phyloP scores from a whole-genome alignment of 2,329 filamentous ascomycete species.

The Stachybotrys echinatus region DNA sequence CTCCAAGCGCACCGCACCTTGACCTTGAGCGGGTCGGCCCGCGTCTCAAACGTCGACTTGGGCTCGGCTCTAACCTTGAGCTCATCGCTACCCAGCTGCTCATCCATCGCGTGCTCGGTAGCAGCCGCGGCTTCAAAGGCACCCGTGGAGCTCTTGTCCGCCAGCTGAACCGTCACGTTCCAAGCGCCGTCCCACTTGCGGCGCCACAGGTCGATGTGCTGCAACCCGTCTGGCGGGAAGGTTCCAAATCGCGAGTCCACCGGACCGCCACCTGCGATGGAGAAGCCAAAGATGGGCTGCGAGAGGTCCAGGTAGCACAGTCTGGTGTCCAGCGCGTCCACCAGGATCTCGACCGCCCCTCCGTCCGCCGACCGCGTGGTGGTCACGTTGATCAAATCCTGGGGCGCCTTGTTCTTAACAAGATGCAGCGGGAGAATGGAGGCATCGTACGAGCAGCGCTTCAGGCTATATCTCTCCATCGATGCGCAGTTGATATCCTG shows the following conservation, averaged over 20 bases:
- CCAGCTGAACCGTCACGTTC: conserved; percentile 47
- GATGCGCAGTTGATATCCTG: conserved; percentile 50
- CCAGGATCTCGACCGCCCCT: conserved; percentile 54
- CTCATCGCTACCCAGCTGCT: conserved; percentile 5
- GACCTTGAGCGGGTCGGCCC: conserved; percentile 44
- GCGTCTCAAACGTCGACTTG: not conserved
- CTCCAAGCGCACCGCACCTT: conserved; percentile 78
- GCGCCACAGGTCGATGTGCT: conserved; percentile 73
- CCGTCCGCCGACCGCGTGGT: conserved; percentile 23
- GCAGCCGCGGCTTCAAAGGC: not conserved
- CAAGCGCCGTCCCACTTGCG: conserved; percentile 73
- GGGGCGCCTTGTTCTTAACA: conserved; percentile 36
- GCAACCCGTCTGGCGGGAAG: conserved; percentile 57
- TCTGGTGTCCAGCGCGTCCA: conserved; percentile 71
- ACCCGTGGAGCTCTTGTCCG: conserved; percentile 5
- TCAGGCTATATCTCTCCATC: conserved; percentile 39
- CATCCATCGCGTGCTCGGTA: not conserved
- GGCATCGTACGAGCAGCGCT: conserved; percentile 67
- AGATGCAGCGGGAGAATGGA: conserved; percentile 56
- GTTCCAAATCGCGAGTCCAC: conserved; percentile 62
- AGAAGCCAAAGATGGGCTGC: conserved; percentile 58
- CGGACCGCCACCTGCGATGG: conserved; percentile 53
- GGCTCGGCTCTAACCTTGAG: conserved; percentile 3
- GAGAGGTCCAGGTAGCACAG: conserved; percentile 72
- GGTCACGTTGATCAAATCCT: conserved; percentile 58